Conservation (phyloP, 768 basidiomycete species). For the Kondoa subrosea region DNA sequence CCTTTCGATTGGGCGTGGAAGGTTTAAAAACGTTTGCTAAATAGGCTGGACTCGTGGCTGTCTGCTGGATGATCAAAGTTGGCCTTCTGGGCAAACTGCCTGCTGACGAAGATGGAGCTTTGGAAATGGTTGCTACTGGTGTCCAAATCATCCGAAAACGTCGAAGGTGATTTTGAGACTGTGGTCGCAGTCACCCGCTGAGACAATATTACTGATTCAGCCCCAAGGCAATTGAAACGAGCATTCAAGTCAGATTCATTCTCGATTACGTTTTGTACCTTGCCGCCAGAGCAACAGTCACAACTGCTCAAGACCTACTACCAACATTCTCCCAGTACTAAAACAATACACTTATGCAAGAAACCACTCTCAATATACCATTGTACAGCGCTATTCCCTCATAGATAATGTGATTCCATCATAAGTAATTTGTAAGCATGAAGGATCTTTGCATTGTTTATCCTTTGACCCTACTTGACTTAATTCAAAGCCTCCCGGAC, state of each 20-base stretch:
- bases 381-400: too few species aligned
- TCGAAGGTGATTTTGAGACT: conserved; percentile 32
- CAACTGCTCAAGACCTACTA: neutral
- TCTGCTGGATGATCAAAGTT: conserved; percentile 80
- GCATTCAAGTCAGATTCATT: conserved; percentile 54
- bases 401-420: too few species aligned
- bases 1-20: neutral
- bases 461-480: neutral
- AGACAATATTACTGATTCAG: conserved; percentile 8
- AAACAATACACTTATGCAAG: too few species aligned
- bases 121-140: conserved; percentile 53
- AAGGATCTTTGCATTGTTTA: too few species aligned
- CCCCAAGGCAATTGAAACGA: conserved; percentile 74
- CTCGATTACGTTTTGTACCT: neutral
- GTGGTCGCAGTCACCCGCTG: neutral
- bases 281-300: neutral
- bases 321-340: too few species aligned
- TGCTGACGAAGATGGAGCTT: conserved; percentile 21
- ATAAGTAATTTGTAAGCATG: too few species aligned
- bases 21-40: conserved; percentile 34
- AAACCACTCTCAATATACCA: too few species aligned
- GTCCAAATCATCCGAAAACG: conserved; percentile 57
- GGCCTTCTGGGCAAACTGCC: conserved; percentile 45
- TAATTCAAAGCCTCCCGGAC: conserved; percentile 41
- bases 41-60: conserved; percentile 76